These are phyloP conservation scores for Cucurbitaria berberidis DNA, from an alignment of 2,329 filamentous ascomycete species.

Conservation along the genomic window DNA sequence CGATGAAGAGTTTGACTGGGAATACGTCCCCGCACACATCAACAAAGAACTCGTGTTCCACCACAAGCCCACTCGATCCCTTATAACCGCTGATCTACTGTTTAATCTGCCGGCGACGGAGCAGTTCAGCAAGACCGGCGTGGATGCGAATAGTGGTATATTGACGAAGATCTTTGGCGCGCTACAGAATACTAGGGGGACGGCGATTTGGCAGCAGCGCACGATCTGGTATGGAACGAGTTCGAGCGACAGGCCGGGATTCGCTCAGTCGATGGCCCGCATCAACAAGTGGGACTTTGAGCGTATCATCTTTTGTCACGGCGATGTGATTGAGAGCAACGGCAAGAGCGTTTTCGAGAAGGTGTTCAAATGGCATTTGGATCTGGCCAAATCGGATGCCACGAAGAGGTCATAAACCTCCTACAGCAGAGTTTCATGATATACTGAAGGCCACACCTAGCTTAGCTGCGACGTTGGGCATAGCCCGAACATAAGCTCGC, in stretches of 20 bases:
- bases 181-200: constrained; percentile 69
- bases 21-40: constrained; percentile 78
- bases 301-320: constrained; percentile 88
- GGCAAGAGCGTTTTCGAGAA: constrained; percentile 79
- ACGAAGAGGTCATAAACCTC: background rate
- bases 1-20: constrained; percentile 81
- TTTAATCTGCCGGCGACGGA: constrained; percentile 91
- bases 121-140: constrained; percentile 69
- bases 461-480: no score
- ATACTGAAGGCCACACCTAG: no score
- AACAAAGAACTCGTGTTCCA: constrained; percentile 90
- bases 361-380: constrained; percentile 83
- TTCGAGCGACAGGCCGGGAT: constrained; percentile 67
- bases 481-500: no score
- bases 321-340: constrained; percentile 78
- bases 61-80: constrained; percentile 76
- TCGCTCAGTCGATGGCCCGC: constrained; percentile 70
- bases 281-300: constrained; percentile 86
- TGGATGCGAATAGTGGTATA: constrained; percentile 63
- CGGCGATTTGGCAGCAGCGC: constrained; percentile 70
- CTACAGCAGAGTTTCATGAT: no score
- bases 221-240: constrained; percentile 80
- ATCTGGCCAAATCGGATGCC: constrained; percentile 33
- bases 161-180: constrained; percentile 63
- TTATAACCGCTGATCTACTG: constrained; percentile 88